Evolutionary conservation across 441 rosid genomes (phyloP), one percentile per base, ranked within the genome.

Genomic region (Pelargonium fulgidum): DNA sequence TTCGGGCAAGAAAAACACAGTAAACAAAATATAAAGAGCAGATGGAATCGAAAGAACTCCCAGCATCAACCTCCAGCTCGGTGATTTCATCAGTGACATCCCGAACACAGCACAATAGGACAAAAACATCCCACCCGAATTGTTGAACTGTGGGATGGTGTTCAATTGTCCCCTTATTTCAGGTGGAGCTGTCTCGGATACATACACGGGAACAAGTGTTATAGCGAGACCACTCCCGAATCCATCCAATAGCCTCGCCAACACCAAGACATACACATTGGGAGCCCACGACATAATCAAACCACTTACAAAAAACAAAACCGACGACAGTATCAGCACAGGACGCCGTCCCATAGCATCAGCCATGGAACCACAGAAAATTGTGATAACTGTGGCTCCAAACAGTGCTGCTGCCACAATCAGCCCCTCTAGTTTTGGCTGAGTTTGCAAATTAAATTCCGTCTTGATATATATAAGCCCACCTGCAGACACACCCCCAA

Each of bases 51-150:
- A 76, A 68, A 86, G 85, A 67, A 86, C 81, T 64, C 90, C 90
- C 8, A 86, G 84, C 90, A 86, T 84, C 80, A 82, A 70, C 70
- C 90, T 84, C 90, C 90, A 86, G 74, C 77, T 86, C 13, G 87
- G 87, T 20, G 82, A 81, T 10, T 78, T 71, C 78, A 72, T 72
- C 68, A 86, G 64, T 0, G 90, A 86, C 90, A 86, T 80, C 45
- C 85, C 85, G 19, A 84, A 84, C 54, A 84, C 87, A 84, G 82
- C 76, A 77, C 87, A 84, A 66, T 86, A 86, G 41, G 87, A 81
- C 58, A 86, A 64, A 69, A 84, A 86, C 90, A 86, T 86, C 68
- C 87, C 90, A 42, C 83, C 82, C 8, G 87, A 86, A 62, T 85
- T 81, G 14, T 80, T 75, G 64, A 86, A 79, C 71, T 86, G 87